Base-by-base conservation (phyloP, 192 early-diverging fungal genomes). In the Coemansia aciculifera region DNA sequence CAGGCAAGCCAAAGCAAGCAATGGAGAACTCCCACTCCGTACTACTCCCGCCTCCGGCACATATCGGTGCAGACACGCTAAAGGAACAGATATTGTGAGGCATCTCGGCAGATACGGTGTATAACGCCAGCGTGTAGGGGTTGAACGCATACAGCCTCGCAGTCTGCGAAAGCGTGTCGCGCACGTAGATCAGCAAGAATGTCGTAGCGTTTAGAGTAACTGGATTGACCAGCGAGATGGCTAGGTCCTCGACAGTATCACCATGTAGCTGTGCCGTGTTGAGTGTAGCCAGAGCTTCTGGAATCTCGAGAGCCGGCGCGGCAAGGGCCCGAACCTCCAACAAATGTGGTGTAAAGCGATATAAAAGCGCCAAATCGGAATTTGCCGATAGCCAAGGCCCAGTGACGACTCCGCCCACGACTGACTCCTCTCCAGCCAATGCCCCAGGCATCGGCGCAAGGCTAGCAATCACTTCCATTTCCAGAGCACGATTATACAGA, bases 1-100 rank as follows among this genome's bases (percentile, higher is more conserved):
- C 61, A 17, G 68, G 21, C 21, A 77, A 36, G 1, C 74, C 74
- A 64, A 81, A 69, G 49, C 74, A 73, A n/a, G 71, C 66, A 6
- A 77, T 62, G 0, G 62, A 38, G 66, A 73, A 81, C 71, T 81
- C 74, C 79, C 79, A 81, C 48, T 76, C 71, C 21, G 71, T 73
- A 46, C 60, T 71, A 51, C 64, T 71, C 5, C 74, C 79, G 37
- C 62, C 62, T 19, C 79, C 79, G 5, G 74, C 74, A 19, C 48
- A 15, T n/a, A 72, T 19, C 34, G 79, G 64, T 6, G 71, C 40
- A 27, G 79, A 81, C 38, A 71, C 71, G 63, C 68, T 63, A 19
- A 81, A 49, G 32, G 74, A 73, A 19, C 59, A 49, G 11, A 54
- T 32, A 31, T 59, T 69, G 71, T 77, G 66, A 12, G 71, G 71